Evolutionary conservation across 2,329 filamentous ascomycete genomes (phyloP), one percentile per base, ranked within the genome.

Genomic region (Colletotrichum echinochloae): DNA sequence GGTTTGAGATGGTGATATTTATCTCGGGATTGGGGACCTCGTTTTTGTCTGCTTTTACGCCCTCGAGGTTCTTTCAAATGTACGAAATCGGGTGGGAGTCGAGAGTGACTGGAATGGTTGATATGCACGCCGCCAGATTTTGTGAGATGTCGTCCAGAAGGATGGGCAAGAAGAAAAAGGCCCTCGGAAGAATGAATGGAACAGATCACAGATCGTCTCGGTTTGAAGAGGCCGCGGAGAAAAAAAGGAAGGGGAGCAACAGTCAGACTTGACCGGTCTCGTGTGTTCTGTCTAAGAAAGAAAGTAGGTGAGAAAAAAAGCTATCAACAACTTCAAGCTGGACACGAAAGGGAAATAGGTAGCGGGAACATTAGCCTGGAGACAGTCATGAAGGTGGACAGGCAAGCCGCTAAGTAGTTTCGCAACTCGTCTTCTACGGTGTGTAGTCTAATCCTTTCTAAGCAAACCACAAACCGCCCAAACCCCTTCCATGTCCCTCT

Each of bases 191-290:
- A 71, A 71, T 59, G 71, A 72, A 67, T 60, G 67, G 61, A 71
- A 71, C 63, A 20, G 63, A 73, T 72, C 65, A 60, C 67, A 73
- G 70, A 67, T 70, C 70, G 55, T 70, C 65, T 30, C 16, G 30
- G 26, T 26, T 48, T 46, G 56, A 39, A 30, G 12, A 9, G n/a
- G 44, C 11, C 41, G 44, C 7, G 20, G 3, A 12, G 20, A 23
- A 37, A 37, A 37, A 26, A 37, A 41, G 64, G 70, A 71, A 66
- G 55, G 59, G 70, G 72, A 63, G 64, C 55, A 74, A 72, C 46
- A 55, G 64, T 71, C 54, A 39, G 56, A 14, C n/a, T 39, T 23
- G 61, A 71, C 62, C 59, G 71, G 73, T 71, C 59, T 52, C 30
- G 35, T 44, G 33, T 52, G 46, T 67, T 35, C 9, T 35, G 30